Percentiles rank a stretch among this genome's conserved stretches.
Conservation (phyloP, 1,139 yeast genomes). For the Groenewaldozyma sp. region DNA sequence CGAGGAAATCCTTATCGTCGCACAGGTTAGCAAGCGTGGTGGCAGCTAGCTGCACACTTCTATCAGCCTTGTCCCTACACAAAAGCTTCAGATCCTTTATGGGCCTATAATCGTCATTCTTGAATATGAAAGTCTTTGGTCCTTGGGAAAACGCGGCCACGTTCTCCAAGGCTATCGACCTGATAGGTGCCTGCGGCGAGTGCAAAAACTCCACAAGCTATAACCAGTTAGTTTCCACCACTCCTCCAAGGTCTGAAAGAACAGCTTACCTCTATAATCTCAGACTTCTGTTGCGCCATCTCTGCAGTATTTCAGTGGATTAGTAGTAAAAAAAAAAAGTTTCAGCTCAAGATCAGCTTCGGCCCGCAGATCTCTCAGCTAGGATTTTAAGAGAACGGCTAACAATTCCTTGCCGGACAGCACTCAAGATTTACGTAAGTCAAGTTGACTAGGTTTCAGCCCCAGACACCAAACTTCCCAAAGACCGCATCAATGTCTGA, state of each 20-base stretch:
- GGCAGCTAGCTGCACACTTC: slow-evolving; percentile 40
- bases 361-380: too few relatives aligned
- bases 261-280: slow-evolving; percentile 21
- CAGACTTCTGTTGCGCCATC: too few relatives aligned
- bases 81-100: slow-evolving; percentile 63
- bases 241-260: too few relatives aligned
- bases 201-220: slow-evolving; percentile 69
- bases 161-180: slow-evolving; percentile 78
- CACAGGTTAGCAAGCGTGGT: slow-evolving; percentile 80
- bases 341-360: too few relatives aligned
- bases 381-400: too few relatives aligned
- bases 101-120: slow-evolving; percentile 61
- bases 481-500: too few relatives aligned
- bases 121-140: slow-evolving; percentile 55
- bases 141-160: slow-evolving; percentile 76
- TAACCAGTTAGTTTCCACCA: not conserved
- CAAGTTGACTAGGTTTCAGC: too few relatives aligned
- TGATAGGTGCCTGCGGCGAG: slow-evolving; percentile 72
- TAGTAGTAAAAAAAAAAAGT: too few relatives aligned
- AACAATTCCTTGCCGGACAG: too few relatives aligned
- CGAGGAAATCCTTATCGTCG: slow-evolving; percentile 52
- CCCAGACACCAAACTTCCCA: too few relatives aligned
- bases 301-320: too few relatives aligned
- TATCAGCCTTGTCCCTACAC: slow-evolving; percentile 30
- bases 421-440: too few relatives aligned